Conservation (phyloP, 106 monocot species). For the Allium cepa region DNA sequence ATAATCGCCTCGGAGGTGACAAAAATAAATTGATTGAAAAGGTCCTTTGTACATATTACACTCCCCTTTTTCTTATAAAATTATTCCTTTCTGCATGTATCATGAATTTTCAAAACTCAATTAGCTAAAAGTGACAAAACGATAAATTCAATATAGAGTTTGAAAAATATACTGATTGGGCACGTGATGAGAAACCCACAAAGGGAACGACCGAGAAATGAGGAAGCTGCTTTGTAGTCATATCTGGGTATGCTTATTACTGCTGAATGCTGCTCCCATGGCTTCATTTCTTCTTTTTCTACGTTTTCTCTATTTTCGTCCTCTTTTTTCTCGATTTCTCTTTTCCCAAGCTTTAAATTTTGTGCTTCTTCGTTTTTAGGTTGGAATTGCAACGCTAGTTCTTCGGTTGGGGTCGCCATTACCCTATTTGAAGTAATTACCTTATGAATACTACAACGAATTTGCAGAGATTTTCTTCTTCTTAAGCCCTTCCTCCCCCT, state of each 20-base stretch:
- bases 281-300: constrained; percentile 18
- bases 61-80: too few relatives aligned
- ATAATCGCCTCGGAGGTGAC: too few relatives aligned
- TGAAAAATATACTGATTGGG: constrained; percentile 63
- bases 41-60: too few relatives aligned
- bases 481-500: too few relatives aligned
- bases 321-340: background rate
- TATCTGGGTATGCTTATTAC: constrained; percentile 88
- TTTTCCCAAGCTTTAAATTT: background rate
- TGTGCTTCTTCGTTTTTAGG: background rate
- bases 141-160: background rate
- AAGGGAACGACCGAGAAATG: constrained; percentile 45
- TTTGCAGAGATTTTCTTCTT: background rate
- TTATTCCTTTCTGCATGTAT: too few relatives aligned
- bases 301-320: background rate
- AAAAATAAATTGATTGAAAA: too few relatives aligned
- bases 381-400: background rate
- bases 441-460: background rate
- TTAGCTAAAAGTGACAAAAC: too few relatives aligned
- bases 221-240: constrained; percentile 69
- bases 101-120: too few relatives aligned
- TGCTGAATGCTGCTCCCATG: constrained; percentile 95
- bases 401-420: constrained; percentile 5
- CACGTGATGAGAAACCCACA: constrained; percentile 96
- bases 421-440: background rate